Conservation (phyloP, 768 basidiomycete species). For the Rhizopogon vinicolor region DNA sequence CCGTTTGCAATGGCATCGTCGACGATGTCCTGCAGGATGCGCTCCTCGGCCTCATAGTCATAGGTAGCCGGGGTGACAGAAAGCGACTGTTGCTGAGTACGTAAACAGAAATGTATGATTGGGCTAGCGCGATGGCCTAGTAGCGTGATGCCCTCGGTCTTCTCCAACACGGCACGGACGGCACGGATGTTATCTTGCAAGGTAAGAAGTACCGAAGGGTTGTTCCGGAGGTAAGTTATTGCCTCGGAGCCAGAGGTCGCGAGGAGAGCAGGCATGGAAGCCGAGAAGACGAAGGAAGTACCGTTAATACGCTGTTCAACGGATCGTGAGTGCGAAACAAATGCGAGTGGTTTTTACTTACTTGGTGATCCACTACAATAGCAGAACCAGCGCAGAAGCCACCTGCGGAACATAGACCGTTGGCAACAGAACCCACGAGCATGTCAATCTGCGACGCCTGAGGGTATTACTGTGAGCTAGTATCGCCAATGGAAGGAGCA, state of each 20-base stretch:
- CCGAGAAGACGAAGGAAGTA: conserved; percentile 93
- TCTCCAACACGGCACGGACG: conserved; percentile 79
- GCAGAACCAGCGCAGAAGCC: conserved; percentile 93
- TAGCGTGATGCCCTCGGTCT: conserved; percentile 73
- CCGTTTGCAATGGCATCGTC: conserved; percentile 81
- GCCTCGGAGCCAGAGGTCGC: conserved; percentile 85
- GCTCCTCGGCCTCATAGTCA: conserved; percentile 69
- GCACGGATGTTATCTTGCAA: conserved; percentile 80
- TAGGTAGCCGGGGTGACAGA: conserved; percentile 23
- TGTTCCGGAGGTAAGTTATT: conserved; percentile 71
- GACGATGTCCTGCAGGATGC: conserved; percentile 84
- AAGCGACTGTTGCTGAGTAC: conserved; percentile 23
- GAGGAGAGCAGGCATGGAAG: conserved; percentile 87
- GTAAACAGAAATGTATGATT: conserved; percentile 79
- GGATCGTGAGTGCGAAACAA: background rate
- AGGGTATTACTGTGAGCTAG: background rate
- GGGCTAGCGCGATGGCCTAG: conserved; percentile 86
- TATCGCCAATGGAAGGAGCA: background rate
- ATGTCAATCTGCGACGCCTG: conserved; percentile 91
- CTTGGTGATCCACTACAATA: conserved; percentile 86
- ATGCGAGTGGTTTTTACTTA: conserved; percentile 18
- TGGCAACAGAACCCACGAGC: conserved; percentile 88
- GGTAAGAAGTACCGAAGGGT: conserved; percentile 67
- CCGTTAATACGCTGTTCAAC: conserved; percentile 83
- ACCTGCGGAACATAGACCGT: conserved; percentile 75